A percentile compares a stretch with the other conserved stretches of the same genome.
These are phyloP conservation scores for Mentha longifolia DNA, from an alignment of 257 asterid genomes.

Conservation along the genomic window DNA sequence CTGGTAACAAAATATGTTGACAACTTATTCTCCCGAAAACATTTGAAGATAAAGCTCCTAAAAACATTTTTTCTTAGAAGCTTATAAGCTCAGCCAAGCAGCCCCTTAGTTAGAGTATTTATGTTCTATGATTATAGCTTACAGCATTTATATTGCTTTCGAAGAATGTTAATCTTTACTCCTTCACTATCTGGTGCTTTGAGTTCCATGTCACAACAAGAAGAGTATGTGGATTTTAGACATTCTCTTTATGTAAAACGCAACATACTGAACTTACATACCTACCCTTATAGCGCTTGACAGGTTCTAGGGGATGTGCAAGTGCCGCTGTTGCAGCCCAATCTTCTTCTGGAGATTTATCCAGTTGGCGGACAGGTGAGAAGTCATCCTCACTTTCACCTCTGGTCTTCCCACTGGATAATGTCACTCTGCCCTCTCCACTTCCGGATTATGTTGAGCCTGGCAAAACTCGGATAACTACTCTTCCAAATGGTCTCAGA, in stretches of 20 bases:
- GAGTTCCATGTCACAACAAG: not conserved
- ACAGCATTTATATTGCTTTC: not conserved
- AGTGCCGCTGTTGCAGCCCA: slow-evolving; percentile 63
- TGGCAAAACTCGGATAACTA: slow-evolving; percentile 62
- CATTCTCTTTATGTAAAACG: not conserved
- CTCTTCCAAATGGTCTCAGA: slow-evolving; percentile 72
- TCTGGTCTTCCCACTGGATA: slow-evolving; percentile 62
- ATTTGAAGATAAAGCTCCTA: too few species aligned
- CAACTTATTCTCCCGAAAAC: too few species aligned
- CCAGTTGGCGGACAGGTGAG: slow-evolving; percentile 73
- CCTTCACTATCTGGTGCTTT: not conserved
- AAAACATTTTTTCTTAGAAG: too few species aligned
- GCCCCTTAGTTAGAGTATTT: not conserved
- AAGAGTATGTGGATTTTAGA: not conserved
- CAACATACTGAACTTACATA: slow-evolving; percentile 1
- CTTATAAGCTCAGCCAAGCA: too few species aligned
- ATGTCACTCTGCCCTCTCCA: slow-evolving; percentile 57
- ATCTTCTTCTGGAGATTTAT: slow-evolving; percentile 65
- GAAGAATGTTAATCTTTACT: slow-evolving; percentile 17
- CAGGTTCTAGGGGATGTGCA: slow-evolving; percentile 51
- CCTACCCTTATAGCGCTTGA: slow-evolving; percentile 43
- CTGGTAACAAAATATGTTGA: too few species aligned
- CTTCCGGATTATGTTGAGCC: slow-evolving; percentile 75
- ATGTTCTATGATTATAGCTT: not conserved
- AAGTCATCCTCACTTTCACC: slow-evolving; percentile 58